Conservation (phyloP, 495 filamentous ascomycete species). For the Tuber calosporum region DNA sequence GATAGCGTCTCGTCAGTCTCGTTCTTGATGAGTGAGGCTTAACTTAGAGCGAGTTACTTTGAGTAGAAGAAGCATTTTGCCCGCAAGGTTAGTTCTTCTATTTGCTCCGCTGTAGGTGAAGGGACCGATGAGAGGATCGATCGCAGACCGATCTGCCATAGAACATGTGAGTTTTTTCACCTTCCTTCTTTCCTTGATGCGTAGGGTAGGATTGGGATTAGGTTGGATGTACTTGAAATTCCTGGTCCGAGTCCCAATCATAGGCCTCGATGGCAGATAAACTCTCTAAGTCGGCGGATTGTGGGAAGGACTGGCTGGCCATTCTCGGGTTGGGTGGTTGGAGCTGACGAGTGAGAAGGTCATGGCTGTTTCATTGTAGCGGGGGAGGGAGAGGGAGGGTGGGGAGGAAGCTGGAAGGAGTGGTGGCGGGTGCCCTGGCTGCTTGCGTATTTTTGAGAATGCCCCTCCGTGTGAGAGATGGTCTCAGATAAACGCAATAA, state of each 20-base stretch:
- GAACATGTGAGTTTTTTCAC: constrained; percentile 5
- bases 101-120: constrained; percentile 25
- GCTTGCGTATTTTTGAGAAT: constrained; percentile 1
- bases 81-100: constrained; percentile 30
- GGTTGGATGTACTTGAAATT: constrained; percentile 48
- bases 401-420: background rate
- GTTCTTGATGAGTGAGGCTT: background rate
- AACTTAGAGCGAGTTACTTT: constrained; percentile 22
- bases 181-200: background rate
- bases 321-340: background rate
- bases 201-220: background rate
- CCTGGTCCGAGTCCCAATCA: constrained; percentile 50
- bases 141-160: constrained; percentile 37
- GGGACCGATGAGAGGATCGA: constrained; percentile 39
- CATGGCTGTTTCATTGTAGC: background rate
- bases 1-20: background rate
- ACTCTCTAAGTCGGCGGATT: constrained; percentile 26
- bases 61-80: constrained; percentile 43
- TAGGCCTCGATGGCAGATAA: constrained; percentile 47
- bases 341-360: constrained; percentile 2
- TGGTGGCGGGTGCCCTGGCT: background rate
- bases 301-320: constrained; percentile 5
- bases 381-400: background rate
- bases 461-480: background rate
- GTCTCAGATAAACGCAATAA: background rate